Percentiles rank a stretch among this genome's conserved stretches.
Evolutionary conservation across 352 stramenopile species (phyloP).

Genomic region (Phytopythium helicoides): DNA sequence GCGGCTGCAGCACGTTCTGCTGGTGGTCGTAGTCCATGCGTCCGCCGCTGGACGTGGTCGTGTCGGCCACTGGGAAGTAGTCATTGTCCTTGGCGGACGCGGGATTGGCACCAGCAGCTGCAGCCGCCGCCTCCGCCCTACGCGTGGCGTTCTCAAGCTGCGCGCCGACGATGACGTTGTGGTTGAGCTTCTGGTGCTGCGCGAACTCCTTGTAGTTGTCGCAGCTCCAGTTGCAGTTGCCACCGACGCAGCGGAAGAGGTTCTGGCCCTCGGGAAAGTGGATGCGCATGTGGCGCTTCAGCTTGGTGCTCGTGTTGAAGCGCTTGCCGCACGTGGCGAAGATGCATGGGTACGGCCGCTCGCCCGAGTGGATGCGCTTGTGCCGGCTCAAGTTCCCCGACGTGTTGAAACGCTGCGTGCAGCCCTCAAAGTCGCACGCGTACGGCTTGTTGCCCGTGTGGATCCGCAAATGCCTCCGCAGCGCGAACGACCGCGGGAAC

Average conservation of each 20-base stretch:
- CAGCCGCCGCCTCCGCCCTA: not conserved
- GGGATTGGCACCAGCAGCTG: not conserved
- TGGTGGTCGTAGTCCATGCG: constrained; percentile 8
- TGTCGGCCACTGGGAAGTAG: constrained; percentile 32
- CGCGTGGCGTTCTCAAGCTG: constrained; percentile 17
- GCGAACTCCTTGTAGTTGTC: constrained; percentile 88
- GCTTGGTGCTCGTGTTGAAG: constrained; percentile 89
- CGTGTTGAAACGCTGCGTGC: constrained; percentile 81
- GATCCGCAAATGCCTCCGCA: constrained; percentile 82
- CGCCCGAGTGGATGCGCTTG: constrained; percentile 86
- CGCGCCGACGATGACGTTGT: constrained; percentile 66
- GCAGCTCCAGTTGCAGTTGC: constrained; percentile 54
- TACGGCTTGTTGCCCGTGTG: constrained; percentile 85
- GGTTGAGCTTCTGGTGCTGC: constrained; percentile 72
- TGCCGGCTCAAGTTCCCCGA: constrained; percentile 85
- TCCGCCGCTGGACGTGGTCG: constrained; percentile 16
- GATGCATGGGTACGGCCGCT: constrained; percentile 78
- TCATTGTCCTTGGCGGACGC: constrained; percentile 31
- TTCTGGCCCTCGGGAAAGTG: constrained; percentile 80
- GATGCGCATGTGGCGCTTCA: constrained; percentile 87
- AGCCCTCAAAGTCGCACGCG: constrained; percentile 73
- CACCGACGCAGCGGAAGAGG: constrained; percentile 67
- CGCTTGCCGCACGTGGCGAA: constrained; percentile 77
- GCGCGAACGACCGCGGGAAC: constrained; percentile 81
- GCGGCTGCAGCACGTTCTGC: constrained; percentile 12